Percentiles rank a stretch among this genome's conserved stretches.
phyloP scores from a whole-genome alignment of 176 grass and related monocot genomes.

The Cenchrus purpureus region DNA sequence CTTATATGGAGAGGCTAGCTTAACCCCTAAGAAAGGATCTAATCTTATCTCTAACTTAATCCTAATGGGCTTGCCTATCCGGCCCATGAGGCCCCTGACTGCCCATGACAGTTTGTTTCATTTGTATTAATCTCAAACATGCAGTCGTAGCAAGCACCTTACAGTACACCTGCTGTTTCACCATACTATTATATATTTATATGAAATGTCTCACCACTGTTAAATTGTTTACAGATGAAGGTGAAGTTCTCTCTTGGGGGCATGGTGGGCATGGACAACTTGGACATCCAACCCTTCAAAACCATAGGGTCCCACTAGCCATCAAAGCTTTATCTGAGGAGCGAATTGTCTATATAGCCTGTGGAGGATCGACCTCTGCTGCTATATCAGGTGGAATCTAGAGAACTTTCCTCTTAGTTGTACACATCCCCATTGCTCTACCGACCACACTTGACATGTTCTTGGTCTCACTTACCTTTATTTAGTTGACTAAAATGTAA shows the following conservation, averaged over 20 bases:
- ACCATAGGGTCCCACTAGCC: slow-evolving; percentile 71
- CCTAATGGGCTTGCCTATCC: too few species aligned
- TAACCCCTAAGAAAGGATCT: too few species aligned
- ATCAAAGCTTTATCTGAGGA: slow-evolving; percentile 75
- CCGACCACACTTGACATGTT: neutral
- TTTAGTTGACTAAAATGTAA: neutral
- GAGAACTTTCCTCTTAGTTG: neutral
- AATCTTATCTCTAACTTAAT: too few species aligned
- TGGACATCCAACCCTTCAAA: slow-evolving; percentile 77
- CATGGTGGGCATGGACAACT: slow-evolving; percentile 88
- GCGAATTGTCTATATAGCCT: slow-evolving; percentile 72
- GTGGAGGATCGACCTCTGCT: slow-evolving; percentile 96
- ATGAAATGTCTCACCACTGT: slow-evolving; percentile 12
- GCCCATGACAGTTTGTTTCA: neutral
- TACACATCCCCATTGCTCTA: neutral
- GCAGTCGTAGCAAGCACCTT: neutral
- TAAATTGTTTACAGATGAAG: slow-evolving; percentile 63
- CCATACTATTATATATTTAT: neutral
- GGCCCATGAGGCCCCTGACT: too few species aligned
- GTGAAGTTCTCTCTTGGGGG: slow-evolving; percentile 91
- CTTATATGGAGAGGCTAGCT: too few species aligned
- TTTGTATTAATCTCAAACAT: neutral
- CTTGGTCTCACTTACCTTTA: neutral
- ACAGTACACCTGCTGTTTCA: slow-evolving; percentile 8
- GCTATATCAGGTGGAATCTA: slow-evolving; percentile 75